phyloP scores from a whole-genome alignment of 2,329 filamentous ascomycete species.

The Monilinia fructigena region DNA sequence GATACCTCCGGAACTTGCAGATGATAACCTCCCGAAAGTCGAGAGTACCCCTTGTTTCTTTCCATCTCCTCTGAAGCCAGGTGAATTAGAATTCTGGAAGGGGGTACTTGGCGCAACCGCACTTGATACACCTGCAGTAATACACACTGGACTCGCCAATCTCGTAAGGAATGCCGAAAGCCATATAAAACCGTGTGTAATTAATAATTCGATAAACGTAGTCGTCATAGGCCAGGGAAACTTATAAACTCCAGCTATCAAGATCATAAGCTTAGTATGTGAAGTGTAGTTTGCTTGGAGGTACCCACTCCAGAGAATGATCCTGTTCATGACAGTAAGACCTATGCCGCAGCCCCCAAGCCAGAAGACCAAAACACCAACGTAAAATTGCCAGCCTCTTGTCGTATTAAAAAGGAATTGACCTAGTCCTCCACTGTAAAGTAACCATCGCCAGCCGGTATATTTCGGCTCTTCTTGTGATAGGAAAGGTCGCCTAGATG shows the following conservation, averaged over 20 bases:
- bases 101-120: slow-evolving; percentile 48
- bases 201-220: slow-evolving; percentile 50
- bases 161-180: slow-evolving; percentile 49
- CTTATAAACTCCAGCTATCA: slow-evolving; percentile 48
- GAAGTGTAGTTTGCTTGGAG: slow-evolving; percentile 37
- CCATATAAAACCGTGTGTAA: slow-evolving; percentile 50
- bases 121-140: slow-evolving; percentile 42
- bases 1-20: slow-evolving; percentile 46
- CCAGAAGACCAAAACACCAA: slow-evolving; percentile 49
- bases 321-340: slow-evolving; percentile 50
- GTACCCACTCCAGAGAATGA: slow-evolving; percentile 48
- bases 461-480: slow-evolving; percentile 33
- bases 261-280: slow-evolving; percentile 36
- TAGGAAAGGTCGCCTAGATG: slow-evolving; percentile 39
- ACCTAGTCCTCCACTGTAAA: slow-evolving; percentile 47
- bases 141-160: slow-evolving; percentile 44
- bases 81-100: slow-evolving; percentile 36
- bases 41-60: slow-evolving; percentile 37
- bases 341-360: slow-evolving; percentile 49
- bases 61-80: slow-evolving; percentile 36
- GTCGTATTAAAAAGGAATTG: slow-evolving; percentile 49
- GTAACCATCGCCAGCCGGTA: slow-evolving; percentile 40
- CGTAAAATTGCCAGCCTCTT: slow-evolving; percentile 49
- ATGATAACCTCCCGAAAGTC: slow-evolving; percentile 35
- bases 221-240: slow-evolving; percentile 53